These are phyloP conservation scores for Triticum turgidum DNA, from an alignment of 176 grass and related monocot species.

Conservation along the genomic window DNA sequence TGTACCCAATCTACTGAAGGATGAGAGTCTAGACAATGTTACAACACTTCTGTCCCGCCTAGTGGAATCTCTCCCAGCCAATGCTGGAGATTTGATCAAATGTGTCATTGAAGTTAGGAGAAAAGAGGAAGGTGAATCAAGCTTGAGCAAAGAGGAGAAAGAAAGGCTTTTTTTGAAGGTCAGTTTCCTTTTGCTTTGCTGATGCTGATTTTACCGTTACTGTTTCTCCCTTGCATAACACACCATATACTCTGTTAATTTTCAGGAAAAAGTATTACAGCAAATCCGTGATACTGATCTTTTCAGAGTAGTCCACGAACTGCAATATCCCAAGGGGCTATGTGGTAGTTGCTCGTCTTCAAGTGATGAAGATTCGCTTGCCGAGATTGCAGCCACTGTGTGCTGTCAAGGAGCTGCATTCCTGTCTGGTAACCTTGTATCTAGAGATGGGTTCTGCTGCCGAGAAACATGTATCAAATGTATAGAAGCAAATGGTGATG, in stretches of 20 bases:
- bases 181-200: constrained; percentile 12
- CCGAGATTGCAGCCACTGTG: constrained; percentile 42
- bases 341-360: constrained; percentile 27
- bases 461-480: constrained; percentile 55
- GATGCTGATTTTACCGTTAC: neutral
- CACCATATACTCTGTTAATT: neutral
- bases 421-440: constrained; percentile 43
- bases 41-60: constrained; percentile 49
- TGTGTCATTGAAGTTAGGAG: constrained; percentile 87
- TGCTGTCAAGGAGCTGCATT: constrained; percentile 77
- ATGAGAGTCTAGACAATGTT: constrained; percentile 43
- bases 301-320: constrained; percentile 48
- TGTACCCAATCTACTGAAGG: constrained; percentile 66
- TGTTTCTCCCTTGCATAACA: neutral
- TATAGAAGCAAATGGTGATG: constrained; percentile 42
- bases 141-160: constrained; percentile 70
- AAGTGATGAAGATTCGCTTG: constrained; percentile 35
- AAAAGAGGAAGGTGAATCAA: constrained; percentile 58
- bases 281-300: constrained; percentile 63
- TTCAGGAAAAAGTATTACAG: constrained; percentile 72
- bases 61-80: constrained; percentile 57
- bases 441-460: constrained; percentile 57
- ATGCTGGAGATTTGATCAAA: constrained; percentile 81
- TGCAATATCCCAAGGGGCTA: constrained; percentile 40
- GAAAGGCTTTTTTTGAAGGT: constrained; percentile 64